Evolutionary conservation across 2,329 filamentous ascomycete genomes (phyloP).

Genomic region (Sporothrix euskadiensis): DNA sequence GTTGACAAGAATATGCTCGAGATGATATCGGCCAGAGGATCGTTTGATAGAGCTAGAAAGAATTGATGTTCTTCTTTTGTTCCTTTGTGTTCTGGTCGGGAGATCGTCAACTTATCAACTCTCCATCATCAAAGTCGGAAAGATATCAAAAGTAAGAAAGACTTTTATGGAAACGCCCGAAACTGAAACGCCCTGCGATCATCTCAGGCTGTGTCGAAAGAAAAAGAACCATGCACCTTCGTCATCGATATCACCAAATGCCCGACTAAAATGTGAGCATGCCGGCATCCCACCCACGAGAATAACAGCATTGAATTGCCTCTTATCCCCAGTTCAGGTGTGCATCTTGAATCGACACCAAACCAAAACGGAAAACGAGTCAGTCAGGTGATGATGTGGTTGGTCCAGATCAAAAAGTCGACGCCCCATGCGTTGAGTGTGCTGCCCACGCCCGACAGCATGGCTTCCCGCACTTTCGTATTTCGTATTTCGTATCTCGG

Average conservation of each 20-base stretch:
- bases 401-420: background rate
- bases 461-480: background rate
- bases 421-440: background rate
- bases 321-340: too few relatives aligned
- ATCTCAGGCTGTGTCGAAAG: background rate
- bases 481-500: constrained; percentile 7
- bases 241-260: background rate
- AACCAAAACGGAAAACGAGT: background rate
- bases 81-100: background rate
- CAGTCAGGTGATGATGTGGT: background rate
- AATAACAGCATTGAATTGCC: too few relatives aligned
- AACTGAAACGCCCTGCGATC: background rate
- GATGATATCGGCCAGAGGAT: background rate
- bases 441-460: background rate
- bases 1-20: background rate
- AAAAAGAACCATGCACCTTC: background rate
- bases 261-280: background rate
- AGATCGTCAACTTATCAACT: background rate
- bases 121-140: background rate
- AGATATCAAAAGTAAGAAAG: background rate
- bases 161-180: background rate
- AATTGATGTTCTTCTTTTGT: background rate
- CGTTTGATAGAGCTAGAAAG: background rate
- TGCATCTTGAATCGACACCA: too few relatives aligned
- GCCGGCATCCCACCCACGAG: too few relatives aligned